phyloP scores from a whole-genome alignment of 148 eudicot species.

The Euryodendron excelsum region DNA sequence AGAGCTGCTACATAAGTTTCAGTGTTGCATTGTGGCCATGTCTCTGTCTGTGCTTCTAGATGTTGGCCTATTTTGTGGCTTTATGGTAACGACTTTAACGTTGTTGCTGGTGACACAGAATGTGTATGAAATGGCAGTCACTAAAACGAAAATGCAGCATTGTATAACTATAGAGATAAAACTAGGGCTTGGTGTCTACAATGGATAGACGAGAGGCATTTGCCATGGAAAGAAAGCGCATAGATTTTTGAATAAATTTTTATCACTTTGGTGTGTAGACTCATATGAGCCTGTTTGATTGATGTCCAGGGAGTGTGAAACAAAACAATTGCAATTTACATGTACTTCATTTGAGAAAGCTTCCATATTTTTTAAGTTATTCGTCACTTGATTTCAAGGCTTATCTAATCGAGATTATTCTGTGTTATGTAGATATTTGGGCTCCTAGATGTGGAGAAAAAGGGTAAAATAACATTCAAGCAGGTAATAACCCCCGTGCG shows the following conservation, averaged over 20 bases:
- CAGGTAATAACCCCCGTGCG: background rate
- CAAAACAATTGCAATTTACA: background rate
- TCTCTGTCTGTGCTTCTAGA: background rate
- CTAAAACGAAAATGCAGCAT: background rate
- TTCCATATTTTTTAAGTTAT: background rate
- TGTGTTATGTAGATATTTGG: slow-evolving; percentile 47
- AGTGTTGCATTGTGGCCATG: background rate
- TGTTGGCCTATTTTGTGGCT: background rate
- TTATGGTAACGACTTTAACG: too few relatives aligned
- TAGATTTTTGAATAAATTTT: background rate
- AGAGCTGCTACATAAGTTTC: too few relatives aligned
- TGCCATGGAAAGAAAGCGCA: background rate
- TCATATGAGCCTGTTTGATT: background rate
- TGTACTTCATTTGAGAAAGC: background rate
- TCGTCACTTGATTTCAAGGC: background rate
- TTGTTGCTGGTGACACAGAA: too few relatives aligned
- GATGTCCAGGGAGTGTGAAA: background rate
- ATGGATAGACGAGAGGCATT: background rate
- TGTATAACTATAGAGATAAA: background rate
- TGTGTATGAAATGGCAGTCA: too few relatives aligned
- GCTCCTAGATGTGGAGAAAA: slow-evolving; percentile 35
- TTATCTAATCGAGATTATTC: slow-evolving; percentile 5
- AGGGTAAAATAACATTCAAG: slow-evolving; percentile 15
- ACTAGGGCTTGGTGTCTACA: background rate
- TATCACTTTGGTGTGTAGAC: background rate